Evolutionary conservation across 495 filamentous ascomycete species (phyloP).

Genomic region (Annulohypoxylon moriforme): DNA sequence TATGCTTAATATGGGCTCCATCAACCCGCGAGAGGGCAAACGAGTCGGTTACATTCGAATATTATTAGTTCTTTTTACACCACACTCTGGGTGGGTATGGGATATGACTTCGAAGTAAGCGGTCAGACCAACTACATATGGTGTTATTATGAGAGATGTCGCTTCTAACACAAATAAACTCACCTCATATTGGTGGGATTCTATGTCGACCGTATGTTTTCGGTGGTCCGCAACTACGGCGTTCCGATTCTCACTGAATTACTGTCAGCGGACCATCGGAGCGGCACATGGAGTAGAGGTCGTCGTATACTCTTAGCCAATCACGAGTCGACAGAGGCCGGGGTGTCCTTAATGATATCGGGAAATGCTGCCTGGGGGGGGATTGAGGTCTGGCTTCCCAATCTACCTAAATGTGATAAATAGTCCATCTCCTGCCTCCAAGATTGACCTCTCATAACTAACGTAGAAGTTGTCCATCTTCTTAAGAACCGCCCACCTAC

Average conservation of each 20-base stretch:
- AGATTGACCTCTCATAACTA: neutral
- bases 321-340: neutral
- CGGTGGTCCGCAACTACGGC: constrained; percentile 18
- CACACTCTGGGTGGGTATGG: neutral
- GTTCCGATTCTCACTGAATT: constrained; percentile 21
- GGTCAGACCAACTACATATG: too few species aligned
- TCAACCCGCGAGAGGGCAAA: neutral
- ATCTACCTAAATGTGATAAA: constrained; percentile 11
- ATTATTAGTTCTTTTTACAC: neutral
- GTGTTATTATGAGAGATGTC: neutral
- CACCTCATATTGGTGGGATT: neutral
- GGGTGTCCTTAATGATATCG: neutral
- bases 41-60: too few species aligned
- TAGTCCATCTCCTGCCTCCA: constrained; percentile 6
- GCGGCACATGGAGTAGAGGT: constrained; percentile 9
- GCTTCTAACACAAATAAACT: neutral
- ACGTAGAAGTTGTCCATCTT: too few species aligned
- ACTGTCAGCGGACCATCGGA: constrained; percentile 17
- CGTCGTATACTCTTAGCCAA: constrained; percentile 30
- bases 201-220: neutral
- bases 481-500: too few species aligned
- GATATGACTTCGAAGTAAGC: constrained; percentile 2
- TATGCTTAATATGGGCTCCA: too few species aligned
- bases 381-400: neutral
- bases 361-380: neutral